Conservation (phyloP, 352 stramenopile genomes). For the Sclerospora graminicola region DNA sequence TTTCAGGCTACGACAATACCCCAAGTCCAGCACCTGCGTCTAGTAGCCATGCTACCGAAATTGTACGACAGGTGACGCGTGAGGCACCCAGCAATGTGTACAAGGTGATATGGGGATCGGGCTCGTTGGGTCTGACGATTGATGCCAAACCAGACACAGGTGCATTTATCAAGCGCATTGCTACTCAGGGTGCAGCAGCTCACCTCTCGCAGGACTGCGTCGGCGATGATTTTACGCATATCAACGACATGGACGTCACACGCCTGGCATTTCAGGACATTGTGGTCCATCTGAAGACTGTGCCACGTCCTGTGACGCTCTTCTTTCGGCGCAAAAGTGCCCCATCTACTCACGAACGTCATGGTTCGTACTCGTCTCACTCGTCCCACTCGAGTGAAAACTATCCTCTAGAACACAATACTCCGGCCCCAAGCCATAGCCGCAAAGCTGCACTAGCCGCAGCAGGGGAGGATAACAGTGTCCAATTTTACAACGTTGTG, state of each 20-base stretch:
- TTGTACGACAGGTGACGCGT: constrained; percentile 28
- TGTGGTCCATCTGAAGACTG: constrained; percentile 65
- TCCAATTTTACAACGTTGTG: constrained; percentile 76
- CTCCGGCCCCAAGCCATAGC: constrained; percentile 26
- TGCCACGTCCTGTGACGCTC: constrained; percentile 68
- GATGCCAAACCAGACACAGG: constrained; percentile 49
- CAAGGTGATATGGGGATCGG: constrained; percentile 70
- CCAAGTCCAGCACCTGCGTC: constrained; percentile 10
- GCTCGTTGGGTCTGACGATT: constrained; percentile 70
- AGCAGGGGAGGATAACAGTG: constrained; percentile 20
- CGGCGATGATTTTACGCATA: constrained; percentile 71
- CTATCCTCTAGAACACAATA: constrained; percentile 31
- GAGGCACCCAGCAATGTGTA: constrained; percentile 42
- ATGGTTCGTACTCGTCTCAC: constrained; percentile 35
- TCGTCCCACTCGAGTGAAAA: constrained; percentile 28
- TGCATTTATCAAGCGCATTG: constrained; percentile 81
- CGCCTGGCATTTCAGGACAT: constrained; percentile 70
- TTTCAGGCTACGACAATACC: constrained; percentile 22
- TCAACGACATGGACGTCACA: constrained; percentile 80
- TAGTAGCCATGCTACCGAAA: constrained; percentile 11
- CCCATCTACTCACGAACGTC: constrained; percentile 14
- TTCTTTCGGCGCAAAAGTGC: constrained; percentile 47
- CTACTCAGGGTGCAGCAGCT: constrained; percentile 51
- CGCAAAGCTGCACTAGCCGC: constrained; percentile 18
- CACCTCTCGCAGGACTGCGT: constrained; percentile 74